Base-by-base conservation (phyloP, 1,284 basidiomycete species). In the Ustilago curta region DNA sequence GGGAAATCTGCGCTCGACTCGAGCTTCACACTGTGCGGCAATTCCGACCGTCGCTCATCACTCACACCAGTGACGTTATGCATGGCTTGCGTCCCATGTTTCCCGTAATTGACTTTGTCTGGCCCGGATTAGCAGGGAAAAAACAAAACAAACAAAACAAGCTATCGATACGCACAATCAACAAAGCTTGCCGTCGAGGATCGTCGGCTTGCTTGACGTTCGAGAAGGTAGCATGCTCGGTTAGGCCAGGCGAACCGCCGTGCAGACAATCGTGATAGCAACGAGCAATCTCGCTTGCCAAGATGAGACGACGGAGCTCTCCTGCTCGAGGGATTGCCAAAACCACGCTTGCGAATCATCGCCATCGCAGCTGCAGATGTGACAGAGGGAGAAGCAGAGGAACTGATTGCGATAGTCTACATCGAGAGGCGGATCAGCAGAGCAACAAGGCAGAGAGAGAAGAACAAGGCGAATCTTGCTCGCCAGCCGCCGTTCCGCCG, bases 241-340 rank as follows among this genome's bases (percentile, higher is more conserved):
- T 25, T 51, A 29, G 18, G 49, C n/a, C 35, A 51, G 32, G 49
- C 49, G 49, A 51, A 23, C 31, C 12, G 21, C 35, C 39, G 25
- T 35, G 48, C 48, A 32, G 48, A 8, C n/a, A 18, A 35, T 35
- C 48, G 48, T 4, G 48, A 12, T 11, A 11, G 32, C n/a, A n/a
- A n/a, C n/a, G n/a, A n/a, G n/a, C n/a, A n/a, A n/a, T n/a, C n/a
- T n/a, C 9, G 32, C 32, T 35, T 35, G 32, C 32, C 32, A 35
- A 35, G n/a, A 6, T 35, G 8, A 35, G 32, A 35, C 32, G 32
- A 35, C 14, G 32, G 32, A 12, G 32, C 11, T 35, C 14, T 31
- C 29, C 29, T 31, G 29, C 29, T 5, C 6, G 9, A 31, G 29
- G 29, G 29, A 31, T 31, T 9, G 32, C 32, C 7, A 35, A 6